phyloP scores from a whole-genome alignment of 305 asterid genomes.

The Ajuga reptans region DNA sequence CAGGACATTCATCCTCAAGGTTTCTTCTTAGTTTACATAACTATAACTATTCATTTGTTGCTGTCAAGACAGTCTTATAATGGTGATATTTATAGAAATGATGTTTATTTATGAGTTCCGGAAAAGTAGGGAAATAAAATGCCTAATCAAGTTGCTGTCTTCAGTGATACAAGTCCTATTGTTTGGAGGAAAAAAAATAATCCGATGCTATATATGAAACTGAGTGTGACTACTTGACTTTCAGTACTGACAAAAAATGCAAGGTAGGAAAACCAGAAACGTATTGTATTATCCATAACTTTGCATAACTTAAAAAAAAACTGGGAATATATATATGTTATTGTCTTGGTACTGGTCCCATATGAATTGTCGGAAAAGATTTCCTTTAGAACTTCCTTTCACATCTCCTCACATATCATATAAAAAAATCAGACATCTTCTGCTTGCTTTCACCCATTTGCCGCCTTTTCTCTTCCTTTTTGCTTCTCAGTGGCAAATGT shows the following conservation, averaged over 20 bases:
- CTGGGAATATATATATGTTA: neutral
- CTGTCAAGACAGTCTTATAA: neutral
- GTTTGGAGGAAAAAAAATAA: neutral
- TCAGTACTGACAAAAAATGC: neutral
- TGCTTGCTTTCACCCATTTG: neutral
- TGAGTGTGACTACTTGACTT: neutral
- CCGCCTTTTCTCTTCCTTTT: constrained; percentile 8
- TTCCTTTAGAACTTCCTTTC: neutral
- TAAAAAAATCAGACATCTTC: neutral
- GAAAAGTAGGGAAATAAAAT: neutral
- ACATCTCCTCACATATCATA: neutral
- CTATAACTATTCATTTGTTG: neutral
- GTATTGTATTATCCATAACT: neutral
- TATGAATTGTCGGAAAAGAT: constrained; percentile 15
- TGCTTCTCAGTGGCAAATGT: constrained; percentile 19
- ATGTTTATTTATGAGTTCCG: neutral
- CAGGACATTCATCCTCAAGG: neutral
- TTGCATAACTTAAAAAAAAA: neutral
- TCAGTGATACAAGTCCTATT: constrained; percentile 7
- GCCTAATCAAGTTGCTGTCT: constrained; percentile 3
- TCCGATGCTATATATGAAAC: constrained; percentile 1
- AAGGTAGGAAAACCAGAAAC: neutral
- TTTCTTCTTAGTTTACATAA: neutral
- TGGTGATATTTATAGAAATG: neutral
- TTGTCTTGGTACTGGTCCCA: neutral